These are phyloP conservation scores for Fusarium sp. DNA, from an alignment of 2,329 filamentous ascomycete genomes.

Conservation along the genomic window DNA sequence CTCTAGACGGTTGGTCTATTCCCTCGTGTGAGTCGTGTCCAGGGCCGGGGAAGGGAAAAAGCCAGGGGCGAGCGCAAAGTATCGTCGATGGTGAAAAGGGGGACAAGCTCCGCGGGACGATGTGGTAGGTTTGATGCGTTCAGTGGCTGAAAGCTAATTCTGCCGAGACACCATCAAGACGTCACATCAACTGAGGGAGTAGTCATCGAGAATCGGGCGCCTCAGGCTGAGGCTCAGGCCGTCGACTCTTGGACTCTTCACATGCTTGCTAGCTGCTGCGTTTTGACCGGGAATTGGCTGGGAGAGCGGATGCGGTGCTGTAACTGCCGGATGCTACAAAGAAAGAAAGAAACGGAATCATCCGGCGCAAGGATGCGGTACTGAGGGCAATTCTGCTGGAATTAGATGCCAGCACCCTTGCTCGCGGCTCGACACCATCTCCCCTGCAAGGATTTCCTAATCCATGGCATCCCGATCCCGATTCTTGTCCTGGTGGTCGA, in stretches of 20 bases:
- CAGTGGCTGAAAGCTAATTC: constrained; percentile 45
- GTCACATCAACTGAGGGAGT: constrained; percentile 31
- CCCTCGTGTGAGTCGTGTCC: background rate
- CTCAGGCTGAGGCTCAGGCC: constrained; percentile 24
- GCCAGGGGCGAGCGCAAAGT: constrained; percentile 2
- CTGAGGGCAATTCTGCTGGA: constrained; percentile 6
- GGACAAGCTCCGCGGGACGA: background rate
- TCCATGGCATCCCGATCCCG: constrained; percentile 33
- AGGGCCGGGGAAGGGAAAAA: background rate
- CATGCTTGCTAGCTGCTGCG: constrained; percentile 22
- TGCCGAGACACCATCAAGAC: constrained; percentile 40
- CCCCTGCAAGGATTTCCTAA: constrained; percentile 26
- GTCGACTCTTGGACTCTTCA: constrained; percentile 8
- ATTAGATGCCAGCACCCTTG: constrained; percentile 9
- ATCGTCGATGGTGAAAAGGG: background rate
- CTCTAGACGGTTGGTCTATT: constrained; percentile 9
- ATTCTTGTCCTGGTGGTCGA: constrained; percentile 19
- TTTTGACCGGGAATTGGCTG: constrained; percentile 28
- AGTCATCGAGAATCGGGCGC: constrained; percentile 23
- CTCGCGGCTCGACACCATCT: constrained; percentile 35
- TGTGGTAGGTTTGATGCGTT: constrained; percentile 39
- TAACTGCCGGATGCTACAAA: background rate
- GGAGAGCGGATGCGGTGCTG: background rate
- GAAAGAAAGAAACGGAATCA: constrained; percentile 6
- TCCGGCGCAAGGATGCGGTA: background rate